These are phyloP conservation scores for Salvia hispanica DNA, from an alignment of 257 asterid genomes.

Conservation along the genomic window DNA sequence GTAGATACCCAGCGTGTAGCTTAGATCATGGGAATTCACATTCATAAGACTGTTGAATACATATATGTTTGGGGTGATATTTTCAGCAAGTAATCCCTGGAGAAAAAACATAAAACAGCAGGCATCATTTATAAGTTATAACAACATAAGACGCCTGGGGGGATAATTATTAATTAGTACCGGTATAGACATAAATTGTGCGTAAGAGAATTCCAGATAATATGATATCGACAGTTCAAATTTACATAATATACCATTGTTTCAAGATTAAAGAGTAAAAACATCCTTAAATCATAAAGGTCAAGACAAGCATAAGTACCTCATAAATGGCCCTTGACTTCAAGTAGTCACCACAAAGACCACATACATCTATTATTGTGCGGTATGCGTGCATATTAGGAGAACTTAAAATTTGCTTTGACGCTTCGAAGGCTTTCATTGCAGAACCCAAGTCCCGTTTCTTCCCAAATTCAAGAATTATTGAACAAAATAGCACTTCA, in stretches of 20 bases:
- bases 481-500: conserved; percentile 60
- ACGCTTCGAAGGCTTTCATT: conserved; percentile 65
- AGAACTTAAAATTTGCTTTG: conserved; percentile 51
- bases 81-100: conserved; percentile 69
- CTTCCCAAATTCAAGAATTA: conserved; percentile 85
- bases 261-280: conserved; percentile 8
- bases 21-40: conserved; percentile 82
- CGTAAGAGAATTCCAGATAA: conserved; percentile 3
- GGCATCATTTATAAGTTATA: conserved; percentile 27
- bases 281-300: conserved; percentile 5
- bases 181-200: neutral
- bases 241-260: conserved; percentile 16
- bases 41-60: conserved; percentile 96
- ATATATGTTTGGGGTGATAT: conserved; percentile 64
- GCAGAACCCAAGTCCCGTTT: conserved; percentile 75
- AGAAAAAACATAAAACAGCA: conserved; percentile 37
- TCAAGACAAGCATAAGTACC: conserved; percentile 46
- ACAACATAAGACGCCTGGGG: conserved; percentile 17
- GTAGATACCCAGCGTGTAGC: conserved; percentile 66
- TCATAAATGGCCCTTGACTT: conserved; percentile 81
- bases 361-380: conserved; percentile 89
- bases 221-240: neutral
- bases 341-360: conserved; percentile 83
- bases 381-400: conserved; percentile 81
- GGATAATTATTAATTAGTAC: conserved; percentile 10